Evolutionary conservation across 768 basidiomycete genomes (phyloP).

Genomic region (Saitozyma sp.): DNA sequence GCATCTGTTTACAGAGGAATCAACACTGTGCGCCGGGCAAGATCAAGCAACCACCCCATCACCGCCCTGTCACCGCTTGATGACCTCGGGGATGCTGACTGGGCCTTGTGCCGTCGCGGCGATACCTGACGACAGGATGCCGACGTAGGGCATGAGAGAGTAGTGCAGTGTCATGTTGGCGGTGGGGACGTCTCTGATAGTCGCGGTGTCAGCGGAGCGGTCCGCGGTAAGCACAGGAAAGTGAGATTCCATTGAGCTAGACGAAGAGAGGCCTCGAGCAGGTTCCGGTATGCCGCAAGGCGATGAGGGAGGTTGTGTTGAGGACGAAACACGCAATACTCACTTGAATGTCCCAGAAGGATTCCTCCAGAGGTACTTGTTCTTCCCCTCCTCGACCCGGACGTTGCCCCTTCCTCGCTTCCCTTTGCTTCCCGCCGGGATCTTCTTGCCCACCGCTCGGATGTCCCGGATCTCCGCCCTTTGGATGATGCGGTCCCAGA

Average conservation of each 20-base stretch:
- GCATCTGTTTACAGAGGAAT: not conserved
- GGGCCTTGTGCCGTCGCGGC: slow-evolving; percentile 43
- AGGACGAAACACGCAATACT: not conserved
- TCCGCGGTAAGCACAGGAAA: no score
- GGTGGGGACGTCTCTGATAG: slow-evolving; percentile 24
- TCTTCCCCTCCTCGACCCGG: slow-evolving; percentile 42
- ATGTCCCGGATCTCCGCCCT: slow-evolving; percentile 38
- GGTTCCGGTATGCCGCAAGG: not conserved
- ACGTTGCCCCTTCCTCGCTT: slow-evolving; percentile 46
- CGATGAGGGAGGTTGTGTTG: not conserved
- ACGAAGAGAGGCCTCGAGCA: not conserved
- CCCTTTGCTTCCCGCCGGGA: slow-evolving; percentile 13
- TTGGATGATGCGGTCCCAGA: slow-evolving; percentile 44
- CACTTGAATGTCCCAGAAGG: slow-evolving; percentile 45
- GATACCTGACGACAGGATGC: slow-evolving; percentile 35
- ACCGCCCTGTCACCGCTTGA: slow-evolving; percentile 26
- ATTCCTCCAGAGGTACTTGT: slow-evolving; percentile 44
- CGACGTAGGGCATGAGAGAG: slow-evolving; percentile 49
- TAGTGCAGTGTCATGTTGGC: slow-evolving; percentile 46
- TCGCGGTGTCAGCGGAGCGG: not conserved
- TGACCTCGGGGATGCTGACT: slow-evolving; percentile 33
- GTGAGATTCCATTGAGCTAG: not conserved
- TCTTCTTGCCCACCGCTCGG: slow-evolving; percentile 38
- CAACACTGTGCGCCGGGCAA: no score
- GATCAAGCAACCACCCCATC: slow-evolving; percentile 2